These are phyloP conservation scores for Agrocybe praecox DNA, from an alignment of 768 basidiomycete species.

Conservation along the genomic window DNA sequence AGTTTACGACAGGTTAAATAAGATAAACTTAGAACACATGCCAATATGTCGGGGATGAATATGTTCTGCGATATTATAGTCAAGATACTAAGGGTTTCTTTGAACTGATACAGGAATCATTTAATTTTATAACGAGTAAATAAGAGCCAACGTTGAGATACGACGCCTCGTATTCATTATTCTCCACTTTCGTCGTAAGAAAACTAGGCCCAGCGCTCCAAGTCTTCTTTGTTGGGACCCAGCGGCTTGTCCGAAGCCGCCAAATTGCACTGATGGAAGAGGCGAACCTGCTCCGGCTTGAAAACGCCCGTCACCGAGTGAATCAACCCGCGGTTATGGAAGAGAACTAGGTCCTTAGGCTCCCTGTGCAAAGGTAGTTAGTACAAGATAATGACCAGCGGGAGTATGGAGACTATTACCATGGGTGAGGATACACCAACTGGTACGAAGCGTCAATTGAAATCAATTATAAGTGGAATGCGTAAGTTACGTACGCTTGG, in stretches of 20 bases:
- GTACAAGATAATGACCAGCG: background rate
- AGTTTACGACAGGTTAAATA: no score
- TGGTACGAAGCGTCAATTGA: background rate
- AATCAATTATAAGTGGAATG: no score
- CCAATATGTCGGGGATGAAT: no score
- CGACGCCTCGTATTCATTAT: no score
- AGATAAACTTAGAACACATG: no score
- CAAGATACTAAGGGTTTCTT: no score
- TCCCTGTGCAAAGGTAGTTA: constrained; percentile 4
- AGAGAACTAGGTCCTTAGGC: constrained; percentile 18
- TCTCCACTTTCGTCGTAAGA: no score
- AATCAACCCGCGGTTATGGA: constrained; percentile 17
- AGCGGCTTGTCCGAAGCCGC: constrained; percentile 13
- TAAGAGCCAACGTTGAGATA: no score
- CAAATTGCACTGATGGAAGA: constrained; percentile 21
- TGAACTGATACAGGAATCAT: no score
- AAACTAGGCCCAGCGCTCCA: constrained; percentile 8
- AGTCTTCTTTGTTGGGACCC: constrained; percentile 12
- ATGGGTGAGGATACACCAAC: constrained; percentile 17
- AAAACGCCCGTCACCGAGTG: constrained; percentile 19
- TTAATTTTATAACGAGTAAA: no score
- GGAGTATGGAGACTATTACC: background rate
- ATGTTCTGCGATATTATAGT: no score
- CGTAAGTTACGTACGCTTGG: constrained; percentile 14
- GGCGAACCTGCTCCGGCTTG: constrained; percentile 11